Evolutionary conservation across 306 rosid genomes (phyloP), one percentile per base, ranked within the genome.

Genomic region (Lathyrus sativus): DNA sequence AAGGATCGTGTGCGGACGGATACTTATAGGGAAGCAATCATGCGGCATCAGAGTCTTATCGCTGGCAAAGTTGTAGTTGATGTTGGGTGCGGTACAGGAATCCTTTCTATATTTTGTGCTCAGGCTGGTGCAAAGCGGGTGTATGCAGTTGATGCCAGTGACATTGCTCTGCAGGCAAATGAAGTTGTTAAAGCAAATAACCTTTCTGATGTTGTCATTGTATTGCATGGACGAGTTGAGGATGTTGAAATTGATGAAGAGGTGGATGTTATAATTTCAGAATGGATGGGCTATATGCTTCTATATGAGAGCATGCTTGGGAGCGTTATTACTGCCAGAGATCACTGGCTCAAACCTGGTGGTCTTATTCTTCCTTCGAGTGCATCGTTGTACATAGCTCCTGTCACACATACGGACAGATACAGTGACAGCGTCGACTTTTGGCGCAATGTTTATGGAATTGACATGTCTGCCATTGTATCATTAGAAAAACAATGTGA

Each of bases 271-370:
- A 93, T 93, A 76, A 85, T 93, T 77, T 93, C 99, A 18, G 98
- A 93, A 78, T 93, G 99, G 99, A 93, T 93, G 99, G 99, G 99
- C 56, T 93, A 93, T 77, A 93, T 93, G 99, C 99, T 93, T 73
- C 86, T 93, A 44, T 93, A 93, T 46, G 99, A 93, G 99, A 93
- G 99, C 81, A 93, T 93, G 99, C 88, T 93, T 73, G 99, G 99
- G 65, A 90, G 99, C 84, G 90, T 93, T 62, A 86, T 93, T 72
- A 77, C 86, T 24, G 99, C 99, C 37, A 83, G 99, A 89, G 99
- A 93, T 73, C 96, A 97, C 51, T 93, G 99, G 99, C 91, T 93
- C 55, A 93, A 85, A 79, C 95, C 95, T 70, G 97, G 97, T 68
- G 99, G 99, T 82, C 99, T 93, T 76, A 93, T 93, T 78, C 91